Evolutionary conservation across 73 alveolate genomes (phyloP).

Genomic region (Tetrahymena elliotti): DNA sequence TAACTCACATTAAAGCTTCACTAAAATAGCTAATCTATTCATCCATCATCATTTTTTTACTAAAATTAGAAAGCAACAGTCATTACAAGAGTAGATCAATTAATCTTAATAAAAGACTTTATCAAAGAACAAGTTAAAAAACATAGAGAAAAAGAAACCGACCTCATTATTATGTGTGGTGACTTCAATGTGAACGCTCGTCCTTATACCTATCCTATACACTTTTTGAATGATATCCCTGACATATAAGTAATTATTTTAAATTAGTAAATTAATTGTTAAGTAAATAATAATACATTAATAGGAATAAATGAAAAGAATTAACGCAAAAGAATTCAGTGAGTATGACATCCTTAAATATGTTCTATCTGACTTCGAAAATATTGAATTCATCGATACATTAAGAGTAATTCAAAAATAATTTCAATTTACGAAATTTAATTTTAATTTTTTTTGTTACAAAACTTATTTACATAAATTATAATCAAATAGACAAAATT

Average conservation of each 20-base stretch:
- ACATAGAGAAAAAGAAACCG: slow-evolving; percentile 30
- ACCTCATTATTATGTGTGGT: slow-evolving; percentile 59
- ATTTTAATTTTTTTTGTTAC: too few species aligned
- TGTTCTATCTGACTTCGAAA: slow-evolving; percentile 48
- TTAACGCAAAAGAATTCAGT: not conserved
- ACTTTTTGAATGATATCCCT: slow-evolving; percentile 14
- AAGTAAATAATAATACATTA: too few species aligned
- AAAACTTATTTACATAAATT: not conserved
- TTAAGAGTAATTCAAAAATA: slow-evolving; percentile 47
- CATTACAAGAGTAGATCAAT: slow-evolving; percentile 49
- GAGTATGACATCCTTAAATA: slow-evolving; percentile 52
- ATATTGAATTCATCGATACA: slow-evolving; percentile 66
- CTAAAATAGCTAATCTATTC: not conserved
- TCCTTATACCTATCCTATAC: slow-evolving; percentile 21
- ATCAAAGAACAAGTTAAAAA: slow-evolving; percentile 42
- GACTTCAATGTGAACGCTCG: slow-evolving; percentile 79
- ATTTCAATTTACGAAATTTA: slow-evolving; percentile 40
- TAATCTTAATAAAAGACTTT: slow-evolving; percentile 47
- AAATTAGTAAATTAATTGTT: too few species aligned
- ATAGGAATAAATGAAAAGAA: slow-evolving; percentile 38
- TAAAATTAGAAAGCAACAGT: slow-evolving; percentile 52
- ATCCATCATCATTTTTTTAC: not conserved
- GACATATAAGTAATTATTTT: not conserved
- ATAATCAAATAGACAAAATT: not conserved
- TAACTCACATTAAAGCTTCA: not conserved